These are phyloP conservation scores for Cytospora paraplurivora DNA, from an alignment of 2,329 filamentous ascomycete species.

Conservation along the genomic window DNA sequence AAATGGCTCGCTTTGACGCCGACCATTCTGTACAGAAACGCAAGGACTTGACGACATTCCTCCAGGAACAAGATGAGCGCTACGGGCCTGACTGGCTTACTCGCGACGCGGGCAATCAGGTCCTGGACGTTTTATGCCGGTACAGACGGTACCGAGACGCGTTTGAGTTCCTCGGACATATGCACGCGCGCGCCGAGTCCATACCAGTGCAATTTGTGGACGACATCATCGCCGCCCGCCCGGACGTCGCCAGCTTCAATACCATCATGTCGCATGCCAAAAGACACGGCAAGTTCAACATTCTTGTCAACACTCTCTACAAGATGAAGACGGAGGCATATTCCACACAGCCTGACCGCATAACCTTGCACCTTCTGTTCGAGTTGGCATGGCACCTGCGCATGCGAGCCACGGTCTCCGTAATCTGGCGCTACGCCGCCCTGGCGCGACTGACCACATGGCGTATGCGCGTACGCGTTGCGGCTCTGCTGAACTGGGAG, in stretches of 20 bases:
- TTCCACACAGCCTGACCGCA: conserved; percentile 32
- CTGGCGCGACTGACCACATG: conserved; percentile 33
- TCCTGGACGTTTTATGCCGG: conserved; percentile 47
- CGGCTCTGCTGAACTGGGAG: conserved; percentile 16
- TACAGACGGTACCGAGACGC: conserved; percentile 40
- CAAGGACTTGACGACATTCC: conserved; percentile 41
- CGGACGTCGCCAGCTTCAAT: conserved; percentile 41
- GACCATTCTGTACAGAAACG: conserved; percentile 44
- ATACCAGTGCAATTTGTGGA: neutral
- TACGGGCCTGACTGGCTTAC: conserved; percentile 53
- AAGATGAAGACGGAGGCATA: conserved; percentile 31
- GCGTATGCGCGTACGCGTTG: conserved; percentile 35
- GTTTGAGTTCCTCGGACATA: conserved; percentile 38
- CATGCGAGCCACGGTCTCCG: conserved; percentile 37
- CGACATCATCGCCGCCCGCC: conserved; percentile 30
- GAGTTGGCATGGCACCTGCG: conserved; percentile 39
- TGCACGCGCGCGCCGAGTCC: conserved; percentile 32
- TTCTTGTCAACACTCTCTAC: conserved; percentile 33
- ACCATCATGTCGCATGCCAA: conserved; percentile 37
- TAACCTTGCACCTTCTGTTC: conserved; percentile 44
- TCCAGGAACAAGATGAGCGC: conserved; percentile 43
- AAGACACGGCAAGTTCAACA: conserved; percentile 29
- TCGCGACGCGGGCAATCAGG: conserved; percentile 39
- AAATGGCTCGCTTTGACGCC: conserved; percentile 48
- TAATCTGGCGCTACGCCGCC: conserved; percentile 41